Conservation (phyloP, 2,329 filamentous ascomycete species). For the Penicillium expansum region DNA sequence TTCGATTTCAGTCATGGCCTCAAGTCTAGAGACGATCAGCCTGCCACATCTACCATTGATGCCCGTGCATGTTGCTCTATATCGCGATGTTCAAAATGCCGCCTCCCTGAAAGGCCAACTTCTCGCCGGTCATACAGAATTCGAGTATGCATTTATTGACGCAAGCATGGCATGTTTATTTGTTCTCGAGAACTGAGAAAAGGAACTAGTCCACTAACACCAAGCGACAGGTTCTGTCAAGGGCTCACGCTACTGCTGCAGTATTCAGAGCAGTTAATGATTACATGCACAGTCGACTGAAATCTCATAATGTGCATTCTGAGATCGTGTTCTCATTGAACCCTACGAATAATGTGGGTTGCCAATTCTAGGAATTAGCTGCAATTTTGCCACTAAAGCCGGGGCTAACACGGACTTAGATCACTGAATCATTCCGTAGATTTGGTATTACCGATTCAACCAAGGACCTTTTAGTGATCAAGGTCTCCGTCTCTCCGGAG, state of each 20-base stretch:
- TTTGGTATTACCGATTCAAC: constrained; percentile 77
- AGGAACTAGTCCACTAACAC: constrained; percentile 9
- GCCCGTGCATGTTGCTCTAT: constrained; percentile 71
- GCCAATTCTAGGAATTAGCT: constrained; percentile 8
- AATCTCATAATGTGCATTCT: constrained; percentile 82
- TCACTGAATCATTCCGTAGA: constrained; percentile 83
- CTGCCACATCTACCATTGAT: constrained; percentile 75
- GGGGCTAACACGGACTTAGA: constrained; percentile 53
- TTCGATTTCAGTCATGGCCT: constrained; percentile 22
- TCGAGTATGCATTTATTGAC: constrained; percentile 93
- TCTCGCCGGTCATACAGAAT: constrained; percentile 76
- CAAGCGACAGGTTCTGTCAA: constrained; percentile 62
- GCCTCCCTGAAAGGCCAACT: constrained; percentile 77
- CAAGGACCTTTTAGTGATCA: constrained; percentile 73
- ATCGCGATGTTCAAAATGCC: constrained; percentile 73
- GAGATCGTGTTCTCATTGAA: constrained; percentile 81
- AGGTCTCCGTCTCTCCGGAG: constrained; percentile 60
- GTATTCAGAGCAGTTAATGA: constrained; percentile 73
- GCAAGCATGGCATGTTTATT: constrained; percentile 63
- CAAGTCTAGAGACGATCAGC: constrained; percentile 60
- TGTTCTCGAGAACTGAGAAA: background rate
- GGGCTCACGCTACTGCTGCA: constrained; percentile 70
- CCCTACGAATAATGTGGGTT: constrained; percentile 71
- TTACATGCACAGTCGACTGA: constrained; percentile 59
- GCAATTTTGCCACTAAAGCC: constrained; percentile 7